These are phyloP conservation scores for Leishmania martiniquensis DNA, from an alignment of 208 protist species.

Conservation along the genomic window DNA sequence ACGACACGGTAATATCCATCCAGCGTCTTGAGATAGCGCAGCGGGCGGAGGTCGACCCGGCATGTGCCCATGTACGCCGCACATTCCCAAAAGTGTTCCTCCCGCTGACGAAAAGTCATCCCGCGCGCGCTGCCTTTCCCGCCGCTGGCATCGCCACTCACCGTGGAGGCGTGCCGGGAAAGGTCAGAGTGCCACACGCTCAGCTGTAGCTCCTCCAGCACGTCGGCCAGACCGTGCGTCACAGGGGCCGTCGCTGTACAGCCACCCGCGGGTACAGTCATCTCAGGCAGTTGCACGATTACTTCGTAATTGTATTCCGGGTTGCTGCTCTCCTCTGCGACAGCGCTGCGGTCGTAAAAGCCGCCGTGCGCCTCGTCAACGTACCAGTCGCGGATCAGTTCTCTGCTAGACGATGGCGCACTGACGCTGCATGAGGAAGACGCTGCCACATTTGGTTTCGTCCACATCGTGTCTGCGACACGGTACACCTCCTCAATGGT, in stretches of 20 bases:
- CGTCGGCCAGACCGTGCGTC: slow-evolving; percentile 11
- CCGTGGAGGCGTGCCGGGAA: background rate
- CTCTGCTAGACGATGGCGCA: slow-evolving; percentile 19
- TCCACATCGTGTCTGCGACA: background rate
- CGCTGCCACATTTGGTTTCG: background rate
- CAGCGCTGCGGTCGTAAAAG: slow-evolving; percentile 69
- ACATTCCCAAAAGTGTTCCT: slow-evolving; percentile 69
- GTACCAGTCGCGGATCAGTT: slow-evolving; percentile 61
- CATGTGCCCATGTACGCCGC: slow-evolving; percentile 71
- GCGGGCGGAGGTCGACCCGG: slow-evolving; percentile 72
- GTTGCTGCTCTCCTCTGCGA: slow-evolving; percentile 45
- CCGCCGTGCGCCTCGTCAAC: slow-evolving; percentile 63
- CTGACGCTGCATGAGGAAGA: background rate
- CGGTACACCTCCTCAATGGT: slow-evolving; percentile 76
- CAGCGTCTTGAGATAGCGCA: slow-evolving; percentile 65
- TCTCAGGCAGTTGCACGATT: slow-evolving; percentile 61
- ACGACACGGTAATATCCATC: slow-evolving; percentile 81
- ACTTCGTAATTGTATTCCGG: slow-evolving; percentile 79
- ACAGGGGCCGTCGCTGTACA: background rate
- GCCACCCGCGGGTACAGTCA: slow-evolving; percentile 7
- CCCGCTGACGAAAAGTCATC: slow-evolving; percentile 12
- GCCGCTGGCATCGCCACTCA: background rate
- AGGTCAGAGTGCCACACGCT: slow-evolving; percentile 30
- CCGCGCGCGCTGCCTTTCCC: background rate
- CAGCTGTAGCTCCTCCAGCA: slow-evolving; percentile 32